These are phyloP conservation scores for Diutina catenulata DNA, from an alignment of 1,139 yeast genomes.

Conservation along the genomic window DNA sequence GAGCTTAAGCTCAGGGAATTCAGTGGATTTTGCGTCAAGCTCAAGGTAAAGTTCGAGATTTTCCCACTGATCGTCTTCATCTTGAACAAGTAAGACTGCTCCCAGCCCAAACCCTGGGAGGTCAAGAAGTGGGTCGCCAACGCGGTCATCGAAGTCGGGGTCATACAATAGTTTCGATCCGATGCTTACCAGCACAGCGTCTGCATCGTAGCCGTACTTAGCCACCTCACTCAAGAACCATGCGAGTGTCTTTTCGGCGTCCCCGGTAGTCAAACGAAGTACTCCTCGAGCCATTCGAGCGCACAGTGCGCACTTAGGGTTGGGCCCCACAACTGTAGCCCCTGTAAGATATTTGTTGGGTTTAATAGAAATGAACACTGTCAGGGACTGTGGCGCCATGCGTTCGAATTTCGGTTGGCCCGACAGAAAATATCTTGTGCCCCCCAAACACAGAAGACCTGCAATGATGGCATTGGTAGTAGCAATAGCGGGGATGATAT, in stretches of 20 bases:
- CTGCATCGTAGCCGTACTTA: constrained; percentile 49
- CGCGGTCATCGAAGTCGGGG: constrained; percentile 78
- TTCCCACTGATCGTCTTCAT: constrained; percentile 61
- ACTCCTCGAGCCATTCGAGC: not conserved
- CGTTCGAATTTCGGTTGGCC: constrained; percentile 6
- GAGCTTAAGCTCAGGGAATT: not conserved
- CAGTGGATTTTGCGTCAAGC: constrained; percentile 8
- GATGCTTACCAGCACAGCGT: constrained; percentile 50
- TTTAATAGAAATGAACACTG: constrained; percentile 57
- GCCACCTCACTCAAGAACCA: constrained; percentile 36
- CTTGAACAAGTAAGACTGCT: constrained; percentile 56
- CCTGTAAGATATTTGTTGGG: constrained; percentile 60
- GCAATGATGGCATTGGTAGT: constrained; percentile 95
- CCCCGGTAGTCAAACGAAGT: constrained; percentile 10
- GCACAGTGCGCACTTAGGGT: constrained; percentile 38
- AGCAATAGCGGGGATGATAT: constrained; percentile 96
- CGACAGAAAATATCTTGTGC: constrained; percentile 33
- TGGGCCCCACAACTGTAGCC: constrained; percentile 50
- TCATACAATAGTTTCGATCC: constrained; percentile 64
- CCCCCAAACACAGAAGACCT: constrained; percentile 71
- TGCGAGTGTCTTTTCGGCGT: constrained; percentile 16
- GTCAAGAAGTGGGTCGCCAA: constrained; percentile 33
- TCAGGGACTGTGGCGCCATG: constrained; percentile 18
- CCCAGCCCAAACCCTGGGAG: constrained; percentile 47
- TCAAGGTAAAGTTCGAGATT: constrained; percentile 58